Percentiles rank a stretch among this genome's conserved stretches.
Evolutionary conservation across 768 basidiomycete species (phyloP).

Genomic region (Rhodocollybia butyracea): DNA sequence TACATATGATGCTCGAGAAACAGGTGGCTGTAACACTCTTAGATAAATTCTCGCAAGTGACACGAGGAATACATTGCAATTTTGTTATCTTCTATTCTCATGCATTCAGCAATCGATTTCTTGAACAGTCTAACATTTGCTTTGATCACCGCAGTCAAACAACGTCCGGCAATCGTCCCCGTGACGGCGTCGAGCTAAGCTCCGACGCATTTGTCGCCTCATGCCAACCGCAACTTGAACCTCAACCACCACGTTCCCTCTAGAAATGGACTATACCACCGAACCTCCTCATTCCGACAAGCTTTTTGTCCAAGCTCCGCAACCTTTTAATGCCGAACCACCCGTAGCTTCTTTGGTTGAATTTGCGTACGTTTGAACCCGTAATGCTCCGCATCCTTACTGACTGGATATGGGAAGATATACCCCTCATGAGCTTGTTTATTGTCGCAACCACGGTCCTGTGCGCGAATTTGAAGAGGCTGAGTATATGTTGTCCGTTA

Average conservation of each 20-base stretch:
- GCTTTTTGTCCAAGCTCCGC: constrained; percentile 39
- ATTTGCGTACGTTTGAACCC: constrained; percentile 23
- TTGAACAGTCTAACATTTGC: too few relatives aligned
- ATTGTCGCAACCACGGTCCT: constrained; percentile 70
- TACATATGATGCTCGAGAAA: background rate
- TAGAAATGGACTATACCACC: constrained; percentile 24
- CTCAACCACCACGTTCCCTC: constrained; percentile 2
- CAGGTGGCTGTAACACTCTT: background rate
- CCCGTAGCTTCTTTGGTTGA: constrained; percentile 50
- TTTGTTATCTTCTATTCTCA: too few relatives aligned
- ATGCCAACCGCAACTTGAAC: constrained; percentile 1
- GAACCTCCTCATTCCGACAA: constrained; percentile 50
- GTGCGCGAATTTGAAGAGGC: constrained; percentile 48
- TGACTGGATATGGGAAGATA: constrained; percentile 20
- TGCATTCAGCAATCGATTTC: too few relatives aligned
- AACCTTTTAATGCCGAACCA: constrained; percentile 74
- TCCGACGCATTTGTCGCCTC: constrained; percentile 5
- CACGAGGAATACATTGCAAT: background rate
- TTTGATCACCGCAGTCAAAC: too few relatives aligned
- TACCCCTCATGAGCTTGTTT: constrained; percentile 65
- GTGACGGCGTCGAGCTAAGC: too few relatives aligned
- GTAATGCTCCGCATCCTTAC: background rate
- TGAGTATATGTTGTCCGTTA: constrained; percentile 39
- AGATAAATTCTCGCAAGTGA: constrained; percentile 2
- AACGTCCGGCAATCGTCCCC: too few relatives aligned